Base-by-base conservation (phyloP, 345 rosid genomes). In the Rhizophora apiculata region DNA sequence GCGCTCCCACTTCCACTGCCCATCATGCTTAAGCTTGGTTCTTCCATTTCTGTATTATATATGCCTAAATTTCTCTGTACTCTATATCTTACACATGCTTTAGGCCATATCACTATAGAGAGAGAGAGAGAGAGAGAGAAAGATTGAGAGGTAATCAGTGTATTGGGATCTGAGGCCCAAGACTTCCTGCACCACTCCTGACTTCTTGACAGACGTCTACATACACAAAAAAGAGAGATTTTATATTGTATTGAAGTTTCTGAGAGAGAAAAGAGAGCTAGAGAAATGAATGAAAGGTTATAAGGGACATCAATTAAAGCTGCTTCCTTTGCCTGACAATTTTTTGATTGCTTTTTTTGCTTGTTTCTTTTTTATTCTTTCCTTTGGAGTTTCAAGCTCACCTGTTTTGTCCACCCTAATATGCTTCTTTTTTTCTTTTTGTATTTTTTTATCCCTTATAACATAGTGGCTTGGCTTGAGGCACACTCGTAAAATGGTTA, bases 21-120 rank as follows among this genome's bases (percentile, higher is more conserved):
- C 83, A 91, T 88, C 91, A 91, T 83, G 19, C 86, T 89, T 74
- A 89, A 75, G 72, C 85, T 86, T 6, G 87, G 83, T 73, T 88
- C 95, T 84, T 89, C 89, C 97, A 94, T 89, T 78, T 69, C 75
- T 80, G 21, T 32, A 19, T 39, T 19, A 54, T 11, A 34, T 43
- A 43, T 43, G 49, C n/a, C 29, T 13, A 2, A 54, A n/a, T 19
- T 6, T 26, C 21, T 36, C 53, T 27, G 57, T 6, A 7, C 60
- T 27, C 48, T 6, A 36, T 24, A 10, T 37, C 30, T 43, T 1
- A 3, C 5, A 3, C 8, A 29, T 67, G 9, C 8, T 34, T 8
- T 34, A 39, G 48, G 48, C 48, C 18, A 43, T 15, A 0, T 3
- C 16, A 0, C 49, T 0, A 24, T 24, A 24, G 0, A 19, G 3